phyloP scores from a whole-genome alignment of 192 early-diverging fungal genomes.

The Spizellomyces sp. region DNA sequence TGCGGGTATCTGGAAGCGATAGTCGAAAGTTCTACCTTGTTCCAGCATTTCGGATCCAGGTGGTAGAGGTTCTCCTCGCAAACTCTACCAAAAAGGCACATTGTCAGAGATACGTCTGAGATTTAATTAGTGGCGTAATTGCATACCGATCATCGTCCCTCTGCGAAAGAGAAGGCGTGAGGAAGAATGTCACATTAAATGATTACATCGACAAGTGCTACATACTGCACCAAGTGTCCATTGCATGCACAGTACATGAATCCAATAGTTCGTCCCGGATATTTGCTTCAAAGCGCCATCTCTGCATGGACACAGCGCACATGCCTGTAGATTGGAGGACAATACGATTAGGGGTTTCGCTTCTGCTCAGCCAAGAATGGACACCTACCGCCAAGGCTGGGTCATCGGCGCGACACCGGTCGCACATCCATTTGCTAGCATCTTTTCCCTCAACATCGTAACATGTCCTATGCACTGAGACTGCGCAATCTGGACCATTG shows the following conservation, averaged over 20 bases:
- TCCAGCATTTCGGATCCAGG: constrained; percentile 1
- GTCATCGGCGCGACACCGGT: too few relatives aligned
- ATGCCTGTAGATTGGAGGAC: neutral
- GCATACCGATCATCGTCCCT: too few relatives aligned
- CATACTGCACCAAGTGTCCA: constrained; percentile 3
- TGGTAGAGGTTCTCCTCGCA: neutral
- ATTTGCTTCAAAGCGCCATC: constrained; percentile 17
- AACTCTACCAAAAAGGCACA: too few relatives aligned
- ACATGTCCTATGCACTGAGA: neutral
- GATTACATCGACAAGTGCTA: neutral
- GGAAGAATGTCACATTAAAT: neutral
- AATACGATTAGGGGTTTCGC: too few relatives aligned
- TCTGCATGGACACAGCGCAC: constrained; percentile 13
- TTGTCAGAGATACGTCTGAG: too few relatives aligned
- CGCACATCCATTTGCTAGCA: too few relatives aligned
- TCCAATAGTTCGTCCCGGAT: constrained; percentile 6
- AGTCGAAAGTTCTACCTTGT: neutral
- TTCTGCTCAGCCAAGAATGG: too few relatives aligned
- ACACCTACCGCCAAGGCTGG: too few relatives aligned
- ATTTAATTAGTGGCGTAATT: too few relatives aligned
- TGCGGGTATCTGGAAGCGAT: too few relatives aligned
- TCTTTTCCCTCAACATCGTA: too few relatives aligned
- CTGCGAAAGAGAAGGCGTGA: too few relatives aligned
- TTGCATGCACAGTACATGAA: constrained; percentile 11
- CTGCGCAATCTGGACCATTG: constrained; percentile 4